Evolutionary conservation across 768 basidiomycete genomes (phyloP), one percentile per base, ranked within the genome.

Genomic region (Flagelloscypha sp.): DNA sequence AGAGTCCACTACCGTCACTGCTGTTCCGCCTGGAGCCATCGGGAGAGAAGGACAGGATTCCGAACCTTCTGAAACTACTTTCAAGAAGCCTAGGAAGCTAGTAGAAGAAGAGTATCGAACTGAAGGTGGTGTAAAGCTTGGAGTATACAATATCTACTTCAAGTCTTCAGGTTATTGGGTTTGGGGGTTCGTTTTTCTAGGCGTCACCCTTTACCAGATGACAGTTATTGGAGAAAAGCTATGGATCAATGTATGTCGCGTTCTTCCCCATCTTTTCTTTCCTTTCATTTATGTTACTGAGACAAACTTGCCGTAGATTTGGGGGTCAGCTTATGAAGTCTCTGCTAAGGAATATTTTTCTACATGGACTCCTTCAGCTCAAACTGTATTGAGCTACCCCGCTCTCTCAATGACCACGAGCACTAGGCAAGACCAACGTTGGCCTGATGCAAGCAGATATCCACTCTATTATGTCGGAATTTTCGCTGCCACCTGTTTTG

Each of bases 51-150:
- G 25, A 27, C 15, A 15, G 25, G 13, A 27, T 13, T 13, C 25
- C 15, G 9, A 27, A 27, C 9, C 30, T n/a, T n/a, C n/a, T n/a
- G n/a, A n/a, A n/a, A n/a, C n/a, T n/a, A n/a, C n/a, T n/a, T n/a
- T n/a, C n/a, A 87, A 79, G 59, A 83, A 76, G 43, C 79, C 84
- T 0, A 60, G 78, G 19, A 83, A 85, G 47, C 57, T 89, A 7
- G 56, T 89, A 38, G 79, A 87, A 50, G 87, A 89, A 30, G 87
- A 92, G 49, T 79, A 86, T 40, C 55, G 87, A 29, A 83, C 84
- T 42, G 68, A 68, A 2, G 90, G 89, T 0, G 76, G 79, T 24
- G 88, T 93, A 19, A 86, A 85, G 48, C 88, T 84, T 81, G 56
- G 60, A 1, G 66, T 79, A 21, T 80, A 80, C 39, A 70, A 75